Evolutionary conservation across 352 stramenopile species (phyloP).

Genomic region (Globisporangium uncinulatum): DNA sequence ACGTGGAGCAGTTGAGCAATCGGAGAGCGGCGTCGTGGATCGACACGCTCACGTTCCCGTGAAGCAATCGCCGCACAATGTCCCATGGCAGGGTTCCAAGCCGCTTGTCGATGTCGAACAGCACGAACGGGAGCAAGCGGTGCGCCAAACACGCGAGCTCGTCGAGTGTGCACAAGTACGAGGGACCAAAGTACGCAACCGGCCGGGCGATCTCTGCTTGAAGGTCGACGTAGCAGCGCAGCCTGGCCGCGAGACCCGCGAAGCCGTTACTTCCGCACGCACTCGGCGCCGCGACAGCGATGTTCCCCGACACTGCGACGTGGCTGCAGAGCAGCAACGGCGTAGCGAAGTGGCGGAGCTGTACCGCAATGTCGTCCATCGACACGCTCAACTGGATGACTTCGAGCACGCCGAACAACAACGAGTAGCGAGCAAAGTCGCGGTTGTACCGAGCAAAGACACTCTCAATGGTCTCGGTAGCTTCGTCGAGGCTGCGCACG

Average conservation of each 20-base stretch:
- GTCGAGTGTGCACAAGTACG: constrained; percentile 45
- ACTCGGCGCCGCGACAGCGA: constrained; percentile 25
- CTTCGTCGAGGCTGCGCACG: constrained; percentile 47
- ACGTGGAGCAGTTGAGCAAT: constrained; percentile 34
- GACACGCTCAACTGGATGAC: constrained; percentile 22
- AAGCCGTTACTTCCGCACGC: not conserved
- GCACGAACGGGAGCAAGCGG: constrained; percentile 26
- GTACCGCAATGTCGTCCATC: constrained; percentile 27
- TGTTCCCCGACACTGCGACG: constrained; percentile 24
- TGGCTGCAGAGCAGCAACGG: constrained; percentile 34
- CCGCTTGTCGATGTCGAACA: constrained; percentile 43
- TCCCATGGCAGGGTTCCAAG: constrained; percentile 37
- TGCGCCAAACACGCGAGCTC: constrained; percentile 34
- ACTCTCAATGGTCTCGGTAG: constrained; percentile 22
- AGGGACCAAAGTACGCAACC: constrained; percentile 45
- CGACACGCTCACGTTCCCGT: constrained; percentile 37
- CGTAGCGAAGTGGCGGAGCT: constrained; percentile 45
- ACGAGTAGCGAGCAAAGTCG: constrained; percentile 19
- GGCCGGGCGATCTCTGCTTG: constrained; percentile 23
- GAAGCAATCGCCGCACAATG: constrained; percentile 48
- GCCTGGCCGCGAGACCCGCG: constrained; percentile 22
- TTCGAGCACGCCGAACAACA: constrained; percentile 25
- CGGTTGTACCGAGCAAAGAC: constrained; percentile 16
- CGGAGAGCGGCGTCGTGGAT: constrained; percentile 39
- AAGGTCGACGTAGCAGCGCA: constrained; percentile 42